Evolutionary conservation across 495 filamentous ascomycete species (phyloP).

Genomic region (Oleoguttula mirabilis): DNA sequence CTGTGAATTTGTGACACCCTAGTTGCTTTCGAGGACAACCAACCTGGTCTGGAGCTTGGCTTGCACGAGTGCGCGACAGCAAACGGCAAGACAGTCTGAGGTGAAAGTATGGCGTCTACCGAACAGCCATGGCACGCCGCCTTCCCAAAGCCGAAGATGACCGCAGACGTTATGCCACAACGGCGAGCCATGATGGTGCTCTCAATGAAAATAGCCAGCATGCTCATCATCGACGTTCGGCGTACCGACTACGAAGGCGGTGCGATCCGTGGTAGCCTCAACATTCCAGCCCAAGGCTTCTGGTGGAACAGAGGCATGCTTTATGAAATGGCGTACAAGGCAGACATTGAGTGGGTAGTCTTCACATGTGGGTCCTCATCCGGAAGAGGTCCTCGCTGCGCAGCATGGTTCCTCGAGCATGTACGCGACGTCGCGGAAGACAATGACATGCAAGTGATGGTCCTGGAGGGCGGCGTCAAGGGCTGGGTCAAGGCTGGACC

Average conservation of each 20-base stretch:
- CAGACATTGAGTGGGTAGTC: constrained; percentile 34
- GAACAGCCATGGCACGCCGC: no score
- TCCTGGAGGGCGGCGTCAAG: constrained; percentile 38
- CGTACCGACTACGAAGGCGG: constrained; percentile 35
- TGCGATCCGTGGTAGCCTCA: constrained; percentile 36
- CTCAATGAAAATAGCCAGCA: constrained; percentile 17
- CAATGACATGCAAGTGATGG: constrained; percentile 32
- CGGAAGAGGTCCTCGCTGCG: constrained; percentile 37
- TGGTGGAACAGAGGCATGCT: constrained; percentile 31
- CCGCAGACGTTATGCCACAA: constrained; percentile 14
- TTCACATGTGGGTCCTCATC: constrained; percentile 38
- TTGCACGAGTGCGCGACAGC: no score
- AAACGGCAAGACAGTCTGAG: no score
- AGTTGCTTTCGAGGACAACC: no score
- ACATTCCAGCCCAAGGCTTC: constrained; percentile 40
- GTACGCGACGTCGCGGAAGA: constrained; percentile 27
- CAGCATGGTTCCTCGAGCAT: constrained; percentile 34
- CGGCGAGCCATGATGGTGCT: constrained; percentile 12
- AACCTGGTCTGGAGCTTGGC: no score
- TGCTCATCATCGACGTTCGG: constrained; percentile 29
- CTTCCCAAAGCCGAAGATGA: constrained; percentile 13
- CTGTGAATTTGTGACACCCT: no score
- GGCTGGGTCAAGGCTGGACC: constrained; percentile 38
- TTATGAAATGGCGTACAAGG: constrained; percentile 28
- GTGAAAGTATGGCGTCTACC: no score